Base-by-base conservation (phyloP, 140 eudicot species). In the Bidens hawaiensis region DNA sequence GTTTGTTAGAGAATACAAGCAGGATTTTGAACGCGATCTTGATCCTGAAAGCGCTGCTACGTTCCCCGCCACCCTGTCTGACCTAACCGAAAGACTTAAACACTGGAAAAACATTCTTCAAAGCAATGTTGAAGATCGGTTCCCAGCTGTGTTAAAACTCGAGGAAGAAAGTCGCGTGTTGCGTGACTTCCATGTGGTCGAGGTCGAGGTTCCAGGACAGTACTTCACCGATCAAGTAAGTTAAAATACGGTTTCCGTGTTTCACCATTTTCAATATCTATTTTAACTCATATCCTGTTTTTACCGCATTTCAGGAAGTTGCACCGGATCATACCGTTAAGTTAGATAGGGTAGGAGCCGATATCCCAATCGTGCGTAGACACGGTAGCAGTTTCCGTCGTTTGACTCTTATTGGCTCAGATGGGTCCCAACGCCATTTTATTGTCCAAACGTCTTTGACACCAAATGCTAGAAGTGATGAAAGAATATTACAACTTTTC, bases 241-340 rank as follows among this genome's bases (percentile, higher is more conserved):
- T 60, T 40, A 31, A 45, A 40, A 41, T 2, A 27, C 22, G 13
- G 9, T 36, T 2, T 21, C 26, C 14, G 42, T 11, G 31, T 6
- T 30, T 26, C 25, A 47, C 34, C 16, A 26, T 41, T 26, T 13
- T 36, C 18, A 14, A 15, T 54, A 45, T 15, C 30, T 55, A 1
- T 17, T 36, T 54, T 11, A 10, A 6, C 22, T 9, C 36, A 5
- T 3, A n/a, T 58, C 15, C 2, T 52, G 7, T 64, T 64, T 21
- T 38, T 5, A 10, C n/a, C 63, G 24, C 43, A 28, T 25, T 8
- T 26, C 86, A 94, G 99, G 99, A 94, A 79, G 89, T 94, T 41
- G 95, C 99, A 70, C 99, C 99, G 53, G 99, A 94, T 83, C 99
- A 94, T 76, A 89, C 99, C 0, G 94, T 94, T 64, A 94, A 94